Evolutionary conservation across 164 flowering plant species (phyloP), one percentile per base, ranked within the genome.

Genomic region (Sedum album): DNA sequence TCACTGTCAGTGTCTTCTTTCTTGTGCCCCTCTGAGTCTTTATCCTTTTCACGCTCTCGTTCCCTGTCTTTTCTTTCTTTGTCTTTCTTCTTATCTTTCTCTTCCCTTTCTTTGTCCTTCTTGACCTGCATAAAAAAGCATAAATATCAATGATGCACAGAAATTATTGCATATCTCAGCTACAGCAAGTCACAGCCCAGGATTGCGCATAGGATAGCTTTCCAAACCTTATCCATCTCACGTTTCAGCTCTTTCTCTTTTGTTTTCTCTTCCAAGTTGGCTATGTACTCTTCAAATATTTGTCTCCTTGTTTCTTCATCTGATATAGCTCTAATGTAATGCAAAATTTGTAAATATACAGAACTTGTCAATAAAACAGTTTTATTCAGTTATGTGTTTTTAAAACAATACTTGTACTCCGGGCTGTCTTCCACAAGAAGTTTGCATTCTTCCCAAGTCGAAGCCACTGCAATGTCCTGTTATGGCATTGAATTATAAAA

Each of bases 161-260:
- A 18, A 49, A 23, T 18, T 6, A 49, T 49, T 23, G 10, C 3
- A 49, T 18, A 49, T 21, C 55, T 49, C 55, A 49, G 20, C 23
- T 49, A 18, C 55, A 49, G 55, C 11, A 2, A 49, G 23, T 0
- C 11, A 23, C 28, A 23, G 30, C 30, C 11, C 18, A 55, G 6
- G 10, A 26, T 55, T 28, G 15, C 9, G 51, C 36, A 39, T 2
- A 25, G 5, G 28, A 11, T 64, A 26, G 13, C 28, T 33, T 28
- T 35, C 44, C 26, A 42, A 78, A 95, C 99, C 97, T 90, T 95
- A 71, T 95, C 99, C 76, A 91, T 97, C 71, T 91, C 97, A 21
- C 96, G 81, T 73, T 88, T 95, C 36, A 93, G 89, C 69, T 89
- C 99, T 78, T 86, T 95, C 74, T 95, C 99, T 78, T 85, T 91